Base-by-base conservation (phyloP, 2,329 filamentous ascomycete genomes). In the Decorospora gaudefroyi region DNA sequence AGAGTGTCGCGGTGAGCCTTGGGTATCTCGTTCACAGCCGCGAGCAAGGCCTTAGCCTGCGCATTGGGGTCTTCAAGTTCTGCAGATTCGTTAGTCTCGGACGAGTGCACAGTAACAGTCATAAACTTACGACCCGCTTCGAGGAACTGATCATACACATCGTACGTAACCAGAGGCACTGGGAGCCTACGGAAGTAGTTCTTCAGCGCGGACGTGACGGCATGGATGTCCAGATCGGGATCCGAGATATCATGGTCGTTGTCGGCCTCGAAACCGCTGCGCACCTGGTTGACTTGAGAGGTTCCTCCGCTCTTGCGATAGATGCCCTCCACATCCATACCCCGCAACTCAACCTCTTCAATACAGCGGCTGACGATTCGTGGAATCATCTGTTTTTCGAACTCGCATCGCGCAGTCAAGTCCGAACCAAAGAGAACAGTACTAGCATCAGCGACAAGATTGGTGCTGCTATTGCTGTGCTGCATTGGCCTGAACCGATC, bases 321-420 rank as follows among this genome's bases (percentile, higher is more conserved):
- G 60, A 99, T 95, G 51, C 93, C 93, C 74, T 97, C 93, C 58
- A 95, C 83, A 62, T 97, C 91, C 89, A 99, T 96, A 72, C 92
- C 93, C 67, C 93, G 85, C 15, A 93, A 76, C 71, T 99, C 93
- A 26, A 99, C 93, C 72, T 99, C 92, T 67, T 96, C 89, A 57
- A 99, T 95, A 72, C 93, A 99, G 33, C 90, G 87, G 33, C 85
- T 92, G 29, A 99, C 88, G 18, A 99, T 88, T 51, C 84, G 86
- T 33, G 93, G 93, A 50, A 99, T 92, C 61, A 92, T 85, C 39
- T 88, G 85, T 53, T 88, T 88, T 71, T 99, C 93, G 63, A 83
- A 90, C 36, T 96, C 90, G 64, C 90, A 86, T 52, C 93, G 85
- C 61, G 90, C 87, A 30, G 85, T 79, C 23, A 99, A 78, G 38